Evolutionary conservation across 345 rosid species (phyloP).

Genomic region (Clarkia xantiana): DNA sequence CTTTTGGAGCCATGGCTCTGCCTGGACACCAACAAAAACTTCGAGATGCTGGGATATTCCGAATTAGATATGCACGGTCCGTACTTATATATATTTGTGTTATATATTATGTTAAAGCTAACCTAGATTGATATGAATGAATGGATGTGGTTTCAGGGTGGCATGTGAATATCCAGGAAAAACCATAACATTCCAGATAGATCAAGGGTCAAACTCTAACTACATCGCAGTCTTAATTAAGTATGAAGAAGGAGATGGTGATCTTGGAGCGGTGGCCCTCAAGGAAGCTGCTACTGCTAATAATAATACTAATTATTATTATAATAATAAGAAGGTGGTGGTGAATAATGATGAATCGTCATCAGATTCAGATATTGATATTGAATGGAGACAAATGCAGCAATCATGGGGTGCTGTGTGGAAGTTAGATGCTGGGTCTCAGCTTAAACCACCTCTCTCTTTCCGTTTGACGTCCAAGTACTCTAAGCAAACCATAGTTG

Average conservation of each 20-base stretch:
- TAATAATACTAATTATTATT: too few relatives aligned
- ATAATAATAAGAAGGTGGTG: too few relatives aligned
- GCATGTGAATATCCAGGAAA: constrained; percentile 25
- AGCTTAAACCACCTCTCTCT: constrained; percentile 29
- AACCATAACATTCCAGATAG: constrained; percentile 25
- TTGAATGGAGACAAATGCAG: constrained; percentile 31
- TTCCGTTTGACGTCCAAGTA: constrained; percentile 19
- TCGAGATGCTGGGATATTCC: constrained; percentile 24
- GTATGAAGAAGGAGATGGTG: constrained; percentile 40
- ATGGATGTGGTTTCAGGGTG: constrained; percentile 13
- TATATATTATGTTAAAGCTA: too few relatives aligned
- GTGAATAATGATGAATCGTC: too few relatives aligned
- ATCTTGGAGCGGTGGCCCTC: constrained; percentile 17
- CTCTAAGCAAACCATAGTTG: constrained; percentile 25
- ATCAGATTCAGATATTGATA: constrained; percentile 1
- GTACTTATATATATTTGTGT: too few relatives aligned
- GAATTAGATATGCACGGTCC: constrained; percentile 28
- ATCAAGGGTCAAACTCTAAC: constrained; percentile 26
- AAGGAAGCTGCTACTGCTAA: constrained; percentile 7
- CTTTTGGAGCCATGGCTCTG: constrained; percentile 37
- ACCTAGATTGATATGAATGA: constrained; percentile 9
- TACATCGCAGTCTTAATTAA: constrained; percentile 30
- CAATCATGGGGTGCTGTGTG: constrained; percentile 48
- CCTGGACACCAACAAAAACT: constrained; percentile 21
- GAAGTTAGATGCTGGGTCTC: constrained; percentile 33